A percentile compares a stretch with the other conserved stretches of the same genome.
Evolutionary conservation across 2,329 filamentous ascomycete species (phyloP).

Genomic region (Fusarium devonianum): DNA sequence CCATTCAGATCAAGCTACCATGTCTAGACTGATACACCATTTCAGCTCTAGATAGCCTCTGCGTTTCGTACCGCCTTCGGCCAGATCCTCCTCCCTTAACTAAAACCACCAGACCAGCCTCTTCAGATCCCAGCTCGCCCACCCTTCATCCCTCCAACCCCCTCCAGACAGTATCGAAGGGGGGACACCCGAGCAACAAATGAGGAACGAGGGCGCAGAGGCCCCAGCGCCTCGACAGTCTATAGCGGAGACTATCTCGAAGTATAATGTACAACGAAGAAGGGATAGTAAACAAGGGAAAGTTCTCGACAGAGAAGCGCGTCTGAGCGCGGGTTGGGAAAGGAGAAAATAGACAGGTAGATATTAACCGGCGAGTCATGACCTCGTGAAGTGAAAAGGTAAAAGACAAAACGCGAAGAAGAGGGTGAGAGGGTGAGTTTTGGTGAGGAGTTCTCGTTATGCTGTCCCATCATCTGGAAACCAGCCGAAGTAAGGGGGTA

Average conservation of each 20-base stretch:
- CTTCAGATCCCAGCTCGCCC: constrained; percentile 2
- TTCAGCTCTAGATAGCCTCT: constrained; percentile 23
- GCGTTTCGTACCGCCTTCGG: constrained; percentile 11
- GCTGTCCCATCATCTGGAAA: constrained; percentile 27
- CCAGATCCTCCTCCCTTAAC: constrained; percentile 21
- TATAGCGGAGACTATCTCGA: constrained; percentile 41
- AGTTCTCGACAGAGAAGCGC: constrained; percentile 27
- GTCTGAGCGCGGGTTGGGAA: constrained; percentile 20
- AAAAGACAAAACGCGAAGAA: constrained; percentile 19
- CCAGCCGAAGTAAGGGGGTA: constrained; percentile 36
- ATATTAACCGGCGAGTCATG: constrained; percentile 48
- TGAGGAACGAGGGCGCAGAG: constrained; percentile 9
- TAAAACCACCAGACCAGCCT: constrained; percentile 15
- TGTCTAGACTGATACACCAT: constrained; percentile 23
- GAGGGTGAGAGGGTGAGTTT: constrained; percentile 16
- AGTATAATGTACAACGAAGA: constrained; percentile 44
- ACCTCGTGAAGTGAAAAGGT: constrained; percentile 43
- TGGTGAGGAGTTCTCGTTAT: constrained; percentile 12
- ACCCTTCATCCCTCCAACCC: background rate
- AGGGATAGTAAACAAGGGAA: constrained; percentile 15
- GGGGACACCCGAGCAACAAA: constrained; percentile 8
- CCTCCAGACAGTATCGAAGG: constrained; percentile 4
- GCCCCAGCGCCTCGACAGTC: constrained; percentile 30
- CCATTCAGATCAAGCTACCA: constrained; percentile 36
- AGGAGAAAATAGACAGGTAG: constrained; percentile 44